Base-by-base conservation (phyloP, 1,139 yeast species). In the Blastobotrys capitulatus region DNA sequence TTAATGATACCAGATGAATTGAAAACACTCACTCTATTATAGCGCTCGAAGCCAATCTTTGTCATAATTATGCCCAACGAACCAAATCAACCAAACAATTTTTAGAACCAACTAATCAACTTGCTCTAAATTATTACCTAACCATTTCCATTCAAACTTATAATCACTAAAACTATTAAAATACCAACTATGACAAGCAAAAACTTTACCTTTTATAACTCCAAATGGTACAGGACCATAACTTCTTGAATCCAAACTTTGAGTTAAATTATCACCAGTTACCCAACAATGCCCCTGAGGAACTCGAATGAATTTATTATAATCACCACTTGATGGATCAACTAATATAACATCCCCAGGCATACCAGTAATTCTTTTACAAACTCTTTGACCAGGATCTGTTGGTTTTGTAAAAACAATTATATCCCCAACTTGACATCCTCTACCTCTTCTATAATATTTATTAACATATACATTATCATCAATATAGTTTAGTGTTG, bases 291-390 rank as follows among this genome's bases (percentile, higher is more conserved):
- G 98, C 2, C 98, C 98, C 51, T 59, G 54, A 1, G 84, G 79
- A 35, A 79, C 70, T 46, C 70, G 69, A 2, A 83, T 76, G 31
- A 78, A 77, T 51, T 78, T 72, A 38, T 88, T 79, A 38, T 50
- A 55, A 19, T 57, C 55, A 2, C 59, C 58, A 1, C 52, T 53
- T 1, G 61, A 54, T 9, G 97, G 97, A 64, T 90, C 97, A 1
- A 88, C 75, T 52, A 85, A 67, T 2, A 90, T 78, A 15, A 82
- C 63, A 68, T 90, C 97, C 0, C 97, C 97, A 0, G 97, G 95
- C 96, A 90, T 85, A 0, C 97, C 98, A 0, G 96, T 83, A 37
- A 92, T 83, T 52, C 98, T 73, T 64, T 92, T 92, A 63, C 97
- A 92, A 2, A 92, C 95, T 50, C 95, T 72, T 60, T 83, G 89